phyloP scores from a whole-genome alignment of 257 asterid genomes.

The Solanum clarkiae region DNA sequence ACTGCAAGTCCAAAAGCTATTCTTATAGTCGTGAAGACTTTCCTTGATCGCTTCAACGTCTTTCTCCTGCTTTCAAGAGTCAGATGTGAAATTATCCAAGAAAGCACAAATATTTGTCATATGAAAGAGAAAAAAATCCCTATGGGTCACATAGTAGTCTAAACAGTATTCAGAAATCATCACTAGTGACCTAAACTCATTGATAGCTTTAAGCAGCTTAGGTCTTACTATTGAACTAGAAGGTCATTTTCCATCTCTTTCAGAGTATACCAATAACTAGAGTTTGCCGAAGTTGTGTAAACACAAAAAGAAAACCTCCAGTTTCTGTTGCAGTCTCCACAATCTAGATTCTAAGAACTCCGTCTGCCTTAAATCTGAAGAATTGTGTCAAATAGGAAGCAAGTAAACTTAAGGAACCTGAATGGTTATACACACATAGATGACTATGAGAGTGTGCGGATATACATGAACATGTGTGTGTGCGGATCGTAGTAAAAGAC shows the following conservation, averaged over 20 bases:
- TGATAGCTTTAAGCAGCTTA: background rate
- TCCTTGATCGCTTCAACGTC: conserved; percentile 65
- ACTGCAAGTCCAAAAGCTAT: conserved; percentile 93
- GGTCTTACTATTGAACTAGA: background rate
- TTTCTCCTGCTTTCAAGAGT: conserved; percentile 55
- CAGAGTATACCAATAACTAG: background rate
- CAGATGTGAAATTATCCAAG: background rate
- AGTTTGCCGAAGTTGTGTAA: background rate
- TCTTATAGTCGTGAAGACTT: conserved; percentile 62
- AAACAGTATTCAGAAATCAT: background rate
- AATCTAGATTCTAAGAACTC: background rate
- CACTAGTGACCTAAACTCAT: background rate
- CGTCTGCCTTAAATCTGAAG: background rate
- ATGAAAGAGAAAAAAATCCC: background rate
- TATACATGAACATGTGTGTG: background rate
- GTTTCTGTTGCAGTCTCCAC: background rate
- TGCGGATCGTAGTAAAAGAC: background rate
- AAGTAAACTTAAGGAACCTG: background rate
- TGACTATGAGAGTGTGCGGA: background rate
- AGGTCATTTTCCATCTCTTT: background rate
- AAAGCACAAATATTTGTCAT: background rate
- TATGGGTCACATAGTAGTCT: background rate
- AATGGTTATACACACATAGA: background rate
- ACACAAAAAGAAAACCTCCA: background rate
- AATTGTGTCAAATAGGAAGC: background rate